Evolutionary conservation across 306 rosid genomes (phyloP).

Genomic region (Castanospermum australe): DNA sequence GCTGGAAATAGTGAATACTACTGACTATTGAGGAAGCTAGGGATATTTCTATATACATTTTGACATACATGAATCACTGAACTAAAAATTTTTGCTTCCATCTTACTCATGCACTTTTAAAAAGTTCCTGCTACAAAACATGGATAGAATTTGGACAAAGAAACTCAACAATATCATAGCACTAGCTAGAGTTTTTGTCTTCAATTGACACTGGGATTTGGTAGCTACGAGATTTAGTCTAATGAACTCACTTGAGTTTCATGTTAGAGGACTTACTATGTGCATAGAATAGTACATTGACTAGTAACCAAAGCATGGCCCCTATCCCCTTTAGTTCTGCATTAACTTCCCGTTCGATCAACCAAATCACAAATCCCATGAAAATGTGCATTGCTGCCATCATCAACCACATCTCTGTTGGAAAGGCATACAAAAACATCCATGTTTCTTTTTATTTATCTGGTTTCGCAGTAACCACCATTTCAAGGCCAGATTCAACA

Average conservation of each 20-base stretch:
- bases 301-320: conserved; percentile 59
- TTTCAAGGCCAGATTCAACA: conserved; percentile 42
- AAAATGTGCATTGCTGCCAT: conserved; percentile 41
- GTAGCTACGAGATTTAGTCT: neutral
- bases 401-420: conserved; percentile 51
- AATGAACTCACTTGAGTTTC: neutral
- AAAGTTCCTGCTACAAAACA: too few relatives aligned
- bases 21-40: neutral
- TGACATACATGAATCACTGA: neutral
- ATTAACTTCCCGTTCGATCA: conserved; percentile 43
- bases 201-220: neutral
- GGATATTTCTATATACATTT: neutral
- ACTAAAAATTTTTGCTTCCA: neutral
- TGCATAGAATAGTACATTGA: conserved; percentile 44
- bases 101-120: too few relatives aligned
- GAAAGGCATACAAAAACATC: conserved; percentile 47
- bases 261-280: conserved; percentile 49
- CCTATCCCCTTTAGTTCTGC: conserved; percentile 40
- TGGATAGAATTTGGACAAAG: neutral
- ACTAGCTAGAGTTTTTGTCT: neutral
- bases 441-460: conserved; percentile 36
- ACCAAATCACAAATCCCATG: conserved; percentile 52
- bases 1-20: neutral
- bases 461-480: conserved; percentile 46
- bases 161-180: neutral